Evolutionary conservation across 179 eudicot species (phyloP), one percentile per base, ranked within the genome.

Genomic region (Gypsophila paniculata): DNA sequence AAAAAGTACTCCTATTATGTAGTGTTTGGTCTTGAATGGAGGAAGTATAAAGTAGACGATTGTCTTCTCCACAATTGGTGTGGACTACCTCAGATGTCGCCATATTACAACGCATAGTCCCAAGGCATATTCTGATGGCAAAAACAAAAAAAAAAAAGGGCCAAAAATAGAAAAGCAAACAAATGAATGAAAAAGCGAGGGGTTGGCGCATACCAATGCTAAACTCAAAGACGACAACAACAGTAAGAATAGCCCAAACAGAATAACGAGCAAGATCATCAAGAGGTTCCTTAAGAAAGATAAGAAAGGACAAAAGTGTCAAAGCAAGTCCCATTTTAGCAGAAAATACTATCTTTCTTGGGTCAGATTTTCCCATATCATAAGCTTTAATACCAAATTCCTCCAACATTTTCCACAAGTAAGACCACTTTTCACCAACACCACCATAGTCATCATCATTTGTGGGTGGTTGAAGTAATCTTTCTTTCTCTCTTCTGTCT

Each of bases 191-290:
- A 3, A 66, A 26, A 14, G 0, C n/a, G n/a, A n/a, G n/a, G n/a
- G n/a, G n/a, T n/a, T n/a, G n/a, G n/a, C n/a, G n/a, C 11, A 21
- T 82, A 84, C 89, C 87, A 19, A 86, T 84, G 73, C 89, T 84
- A 70, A 86, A 86, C 48, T 84, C 87, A 17, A 84, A 84, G 79
- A 84, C 83, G 7, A 84, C 81, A 13, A 84, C 87, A n/a, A 84
- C 87, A 60, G 87, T 84, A 55, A 86, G 83, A 58, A 84, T 84
- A 32, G 87, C 89, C 89, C 89, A 84, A 38, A 84, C 81, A 53
- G 84, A 82, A 61, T 82, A 82, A 10, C 81, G 76, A 1, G 79
- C 79, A 29, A 84, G 71, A 73, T 74, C 76, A 51, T 65, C 75
- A 64, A 86, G 76, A 10, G 85, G 89, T 46, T 76, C 82, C 74